Base-by-base conservation (phyloP, 179 eudicot genomes). In the Silene coronaria region DNA sequence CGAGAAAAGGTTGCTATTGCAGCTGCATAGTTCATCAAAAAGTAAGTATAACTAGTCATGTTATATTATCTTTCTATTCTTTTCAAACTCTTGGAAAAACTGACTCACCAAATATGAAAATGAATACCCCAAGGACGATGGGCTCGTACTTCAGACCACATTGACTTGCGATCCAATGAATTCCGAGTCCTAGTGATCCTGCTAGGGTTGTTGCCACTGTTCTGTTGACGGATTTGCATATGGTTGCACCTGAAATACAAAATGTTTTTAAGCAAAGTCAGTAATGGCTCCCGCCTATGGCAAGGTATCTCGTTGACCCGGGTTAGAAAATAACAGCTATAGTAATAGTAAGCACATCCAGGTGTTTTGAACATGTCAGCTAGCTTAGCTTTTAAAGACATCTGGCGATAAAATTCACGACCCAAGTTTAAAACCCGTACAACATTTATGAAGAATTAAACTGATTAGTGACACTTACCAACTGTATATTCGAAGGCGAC, bases 401-500 rank as follows among this genome's bases (percentile, higher is more conserved):
- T 12, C 0, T 45, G 14, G 51, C 12, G 16, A 45, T 45, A 45
- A 45, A 45, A 38, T 0, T 38, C 46, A 38, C 46, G 46, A 38
- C 13, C 12, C 46, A 38, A 38, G 46, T 38, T 38, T 38, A 42
- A 42, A 42, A 2, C 48, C 13, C 32, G 32, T 28, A n/a, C n/a
- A n/a, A n/a, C n/a, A n/a, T n/a, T n/a, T n/a, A n/a, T n/a, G n/a
- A n/a, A n/a, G n/a, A n/a, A n/a, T n/a, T n/a, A n/a, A n/a, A n/a
- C 45, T 38, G 45, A 14, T 48, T 51, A 17, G 57, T 45, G 38
- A 13, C 19, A 74, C 87, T 75, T 84, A 93, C 98, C 98, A 5
- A 88, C 92, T 2, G 92, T 89, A 80, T 89, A 93, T 75, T 93
- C 98, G 45, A 88, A 88, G 45, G 87, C 97, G 5, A 93, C 98